phyloP scores from a whole-genome alignment of 2,329 filamentous ascomycete genomes.

The Nannizziopsis arthrosporioides region DNA sequence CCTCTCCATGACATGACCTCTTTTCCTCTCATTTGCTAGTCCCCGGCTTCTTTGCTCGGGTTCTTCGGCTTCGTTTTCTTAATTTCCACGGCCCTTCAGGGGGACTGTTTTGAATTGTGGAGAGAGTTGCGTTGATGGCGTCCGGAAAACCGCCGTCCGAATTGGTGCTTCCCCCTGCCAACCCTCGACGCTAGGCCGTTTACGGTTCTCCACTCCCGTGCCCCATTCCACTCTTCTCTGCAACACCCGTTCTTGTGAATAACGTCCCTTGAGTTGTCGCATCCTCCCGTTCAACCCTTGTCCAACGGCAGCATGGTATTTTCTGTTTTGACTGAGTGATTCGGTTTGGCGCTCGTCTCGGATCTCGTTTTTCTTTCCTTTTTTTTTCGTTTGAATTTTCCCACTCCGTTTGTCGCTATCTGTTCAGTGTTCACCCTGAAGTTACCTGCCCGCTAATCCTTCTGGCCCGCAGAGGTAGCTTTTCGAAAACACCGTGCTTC shows the following conservation, averaged over 20 bases:
- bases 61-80: neutral
- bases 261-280: neutral
- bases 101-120: no score
- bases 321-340: slow-evolving; percentile 1
- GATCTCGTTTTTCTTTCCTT: neutral
- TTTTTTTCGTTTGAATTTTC: slow-evolving; percentile 1
- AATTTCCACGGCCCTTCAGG: slow-evolving; percentile 1
- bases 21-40: slow-evolving; percentile 1
- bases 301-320: slow-evolving; percentile 5
- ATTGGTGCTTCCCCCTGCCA: slow-evolving; percentile 1
- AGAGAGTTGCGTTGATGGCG: neutral
- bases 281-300: slow-evolving; percentile 4
- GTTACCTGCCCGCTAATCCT: neutral
- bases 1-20: no score
- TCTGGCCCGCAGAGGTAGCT: slow-evolving; percentile 11
- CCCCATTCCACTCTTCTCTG: slow-evolving; percentile 5
- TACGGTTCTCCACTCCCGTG: slow-evolving; percentile 1
- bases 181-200: slow-evolving; percentile 6
- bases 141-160: slow-evolving; percentile 1
- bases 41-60: neutral
- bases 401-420: neutral
- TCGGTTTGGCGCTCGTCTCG: neutral
- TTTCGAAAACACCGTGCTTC: slow-evolving; percentile 12
- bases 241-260: neutral
- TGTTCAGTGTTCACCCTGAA: neutral